Conservation (phyloP, 805 yeast genomes). For the Lipomyces chichibuensis region DNA sequence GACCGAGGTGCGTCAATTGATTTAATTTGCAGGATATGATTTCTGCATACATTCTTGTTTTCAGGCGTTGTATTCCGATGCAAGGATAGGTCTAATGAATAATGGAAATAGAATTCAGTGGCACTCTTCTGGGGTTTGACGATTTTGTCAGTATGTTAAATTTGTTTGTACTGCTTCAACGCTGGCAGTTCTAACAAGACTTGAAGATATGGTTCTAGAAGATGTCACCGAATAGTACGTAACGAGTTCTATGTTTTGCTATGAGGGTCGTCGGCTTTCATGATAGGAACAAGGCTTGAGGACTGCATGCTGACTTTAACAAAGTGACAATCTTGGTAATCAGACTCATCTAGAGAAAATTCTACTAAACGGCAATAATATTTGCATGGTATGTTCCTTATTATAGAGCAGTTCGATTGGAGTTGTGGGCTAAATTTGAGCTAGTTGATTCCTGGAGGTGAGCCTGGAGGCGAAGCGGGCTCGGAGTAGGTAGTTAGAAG, state of each 20-base stretch:
- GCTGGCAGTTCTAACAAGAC: neutral
- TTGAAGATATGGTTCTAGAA: constrained; percentile 70
- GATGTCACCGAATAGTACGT: constrained; percentile 66
- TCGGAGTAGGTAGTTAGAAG: neutral
- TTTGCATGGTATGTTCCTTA: constrained; percentile 44
- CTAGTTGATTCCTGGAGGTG: constrained; percentile 37
- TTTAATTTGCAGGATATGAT: neutral
- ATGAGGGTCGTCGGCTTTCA: constrained; percentile 7
- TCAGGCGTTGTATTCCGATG: neutral
- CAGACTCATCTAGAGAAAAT: constrained; percentile 50
- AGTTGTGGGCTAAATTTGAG: neutral
- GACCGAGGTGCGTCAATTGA: constrained; percentile 43
- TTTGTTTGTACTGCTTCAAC: neutral
- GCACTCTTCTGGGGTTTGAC: constrained; percentile 88
- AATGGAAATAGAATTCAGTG: constrained; percentile 69
- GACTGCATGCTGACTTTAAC: constrained; percentile 14
- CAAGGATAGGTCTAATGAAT: neutral
- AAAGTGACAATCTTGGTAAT: constrained; percentile 49
- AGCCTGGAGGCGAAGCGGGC: constrained; percentile 25
- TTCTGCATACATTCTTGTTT: neutral
- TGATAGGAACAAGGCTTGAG: constrained; percentile 5
- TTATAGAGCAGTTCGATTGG: neutral
- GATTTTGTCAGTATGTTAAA: constrained; percentile 71
- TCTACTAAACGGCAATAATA: constrained; percentile 47
- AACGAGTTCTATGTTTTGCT: neutral